Conservation (phyloP, 1,139 yeast species). For the Kazachstania sp. region DNA sequence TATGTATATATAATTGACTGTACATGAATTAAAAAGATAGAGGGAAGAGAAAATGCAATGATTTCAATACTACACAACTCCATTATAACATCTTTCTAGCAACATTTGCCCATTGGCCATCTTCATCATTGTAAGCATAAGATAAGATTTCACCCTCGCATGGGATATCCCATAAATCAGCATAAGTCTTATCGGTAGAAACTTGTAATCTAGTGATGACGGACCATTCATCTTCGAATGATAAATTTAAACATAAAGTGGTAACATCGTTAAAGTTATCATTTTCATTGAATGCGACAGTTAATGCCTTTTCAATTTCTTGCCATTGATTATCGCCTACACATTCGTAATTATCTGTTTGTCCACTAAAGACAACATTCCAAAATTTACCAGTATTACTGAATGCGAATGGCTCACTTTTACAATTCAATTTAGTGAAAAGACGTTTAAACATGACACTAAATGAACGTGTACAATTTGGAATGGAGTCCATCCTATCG, state of each 20-base stretch:
- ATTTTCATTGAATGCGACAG: neutral
- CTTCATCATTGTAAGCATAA: neutral
- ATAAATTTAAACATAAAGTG: neutral
- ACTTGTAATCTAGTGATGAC: neutral
- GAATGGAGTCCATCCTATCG: slow-evolving; percentile 1
- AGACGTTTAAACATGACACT: neutral
- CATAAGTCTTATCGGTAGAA: neutral
- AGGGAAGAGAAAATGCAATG: too few relatives aligned
- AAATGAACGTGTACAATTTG: neutral
- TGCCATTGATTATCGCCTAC: slow-evolving; percentile 1
- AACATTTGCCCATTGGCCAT: neutral
- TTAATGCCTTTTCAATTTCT: slow-evolving; percentile 1
- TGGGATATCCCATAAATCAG: neutral
- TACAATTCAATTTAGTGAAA: neutral
- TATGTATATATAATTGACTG: too few relatives aligned
- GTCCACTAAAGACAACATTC: neutral
- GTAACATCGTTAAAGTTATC: neutral
- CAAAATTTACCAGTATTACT: slow-evolving; percentile 1
- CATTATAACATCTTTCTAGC: neutral
- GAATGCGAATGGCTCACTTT: neutral
- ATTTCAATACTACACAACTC: too few relatives aligned
- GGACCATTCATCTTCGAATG: neutral
- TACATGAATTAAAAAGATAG: too few relatives aligned
- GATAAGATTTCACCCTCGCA: neutral
- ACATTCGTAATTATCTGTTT: neutral